Percentiles rank a stretch among this genome's conserved stretches.
Conservation (phyloP, 169 alveolate species). For the Plasmodium knowlesi region DNA sequence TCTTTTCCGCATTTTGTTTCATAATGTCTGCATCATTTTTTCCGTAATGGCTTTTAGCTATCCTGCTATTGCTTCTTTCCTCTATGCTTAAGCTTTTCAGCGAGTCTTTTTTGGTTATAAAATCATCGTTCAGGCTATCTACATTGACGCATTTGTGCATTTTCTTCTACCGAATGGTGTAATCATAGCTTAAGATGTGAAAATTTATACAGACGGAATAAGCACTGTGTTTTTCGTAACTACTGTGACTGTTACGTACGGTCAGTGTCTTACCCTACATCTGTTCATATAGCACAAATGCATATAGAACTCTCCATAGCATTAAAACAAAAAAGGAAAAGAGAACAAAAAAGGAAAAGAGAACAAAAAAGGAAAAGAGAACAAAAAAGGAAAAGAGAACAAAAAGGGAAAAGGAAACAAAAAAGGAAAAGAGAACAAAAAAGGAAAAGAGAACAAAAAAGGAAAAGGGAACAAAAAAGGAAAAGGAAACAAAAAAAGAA, state of each 20-base stretch:
- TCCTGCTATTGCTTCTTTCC: background rate
- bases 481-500: too few species aligned
- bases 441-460: too few species aligned
- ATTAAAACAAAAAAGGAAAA: background rate
- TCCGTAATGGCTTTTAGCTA: conserved; percentile 1
- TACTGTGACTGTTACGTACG: background rate
- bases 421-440: too few species aligned
- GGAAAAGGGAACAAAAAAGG: too few species aligned
- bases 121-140: conserved; percentile 26
- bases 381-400: too few species aligned
- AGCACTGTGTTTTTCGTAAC: background rate
- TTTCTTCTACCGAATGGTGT: conserved; percentile 8
- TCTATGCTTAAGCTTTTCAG: conserved; percentile 18
- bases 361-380: too few species aligned
- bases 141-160: conserved; percentile 36
- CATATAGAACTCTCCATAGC: background rate
- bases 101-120: background rate
- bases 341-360: background rate
- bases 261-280: background rate
- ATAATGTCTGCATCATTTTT: background rate
- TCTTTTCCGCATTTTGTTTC: conserved; percentile 1
- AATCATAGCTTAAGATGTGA: conserved; percentile 8
- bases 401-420: too few species aligned
- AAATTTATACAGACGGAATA: background rate
- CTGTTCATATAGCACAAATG: background rate